These are phyloP conservation scores for Ogataea salicorniae DNA, from an alignment of 805 yeast species.

Conservation along the genomic window DNA sequence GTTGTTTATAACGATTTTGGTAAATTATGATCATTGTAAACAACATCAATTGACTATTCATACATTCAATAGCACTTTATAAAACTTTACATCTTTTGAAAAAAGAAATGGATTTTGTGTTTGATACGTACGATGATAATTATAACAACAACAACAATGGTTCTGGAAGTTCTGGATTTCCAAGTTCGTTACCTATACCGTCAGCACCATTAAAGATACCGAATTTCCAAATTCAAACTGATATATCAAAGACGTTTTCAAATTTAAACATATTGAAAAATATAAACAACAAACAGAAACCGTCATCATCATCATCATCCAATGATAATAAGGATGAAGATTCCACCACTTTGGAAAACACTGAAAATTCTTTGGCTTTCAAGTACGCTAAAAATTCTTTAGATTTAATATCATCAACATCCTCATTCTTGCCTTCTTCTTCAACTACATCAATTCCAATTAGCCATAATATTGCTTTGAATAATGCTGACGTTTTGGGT, in stretches of 20 bases:
- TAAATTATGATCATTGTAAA: too few species aligned
- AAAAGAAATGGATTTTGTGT: constrained; percentile 35
- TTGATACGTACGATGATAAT: constrained; percentile 20
- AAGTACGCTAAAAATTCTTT: constrained; percentile 47
- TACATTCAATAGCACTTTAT: not conserved
- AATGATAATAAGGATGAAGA: not conserved
- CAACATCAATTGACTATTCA: not conserved
- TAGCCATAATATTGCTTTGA: constrained; percentile 4
- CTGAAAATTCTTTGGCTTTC: constrained; percentile 30
- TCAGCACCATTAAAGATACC: constrained; percentile 37
- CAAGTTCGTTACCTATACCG: constrained; percentile 28
- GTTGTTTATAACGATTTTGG: too few species aligned
- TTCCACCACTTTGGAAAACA: constrained; percentile 3
- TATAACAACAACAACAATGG: constrained; percentile 3
- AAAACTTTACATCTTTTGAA: constrained; percentile 24
- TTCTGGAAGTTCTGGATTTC: constrained; percentile 1
- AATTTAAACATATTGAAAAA: constrained; percentile 29
- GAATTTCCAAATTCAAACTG: constrained; percentile 29
- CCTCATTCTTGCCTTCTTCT: not conserved
- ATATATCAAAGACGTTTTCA: constrained; percentile 34
- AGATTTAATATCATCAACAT: constrained; percentile 25
- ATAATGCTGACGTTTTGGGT: constrained; percentile 28
- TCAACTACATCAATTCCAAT: constrained; percentile 1
- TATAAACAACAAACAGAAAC: constrained; percentile 14
- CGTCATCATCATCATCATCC: not conserved